Conservation (phyloP, 2,329 filamentous ascomycete genomes). For the Domatiomyces catenatus region DNA sequence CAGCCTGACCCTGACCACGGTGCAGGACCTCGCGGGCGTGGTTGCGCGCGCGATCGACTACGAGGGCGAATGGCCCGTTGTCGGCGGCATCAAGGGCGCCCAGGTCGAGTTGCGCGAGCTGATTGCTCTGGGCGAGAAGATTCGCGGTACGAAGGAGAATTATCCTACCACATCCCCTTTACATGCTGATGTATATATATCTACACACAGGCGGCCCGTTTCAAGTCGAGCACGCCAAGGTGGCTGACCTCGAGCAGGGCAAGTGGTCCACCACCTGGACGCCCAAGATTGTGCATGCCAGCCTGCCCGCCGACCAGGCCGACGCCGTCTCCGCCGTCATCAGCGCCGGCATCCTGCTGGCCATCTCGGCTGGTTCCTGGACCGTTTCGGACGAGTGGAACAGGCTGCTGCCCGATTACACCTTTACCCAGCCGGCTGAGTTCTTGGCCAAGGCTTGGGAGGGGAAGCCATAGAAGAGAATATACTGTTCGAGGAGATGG, state of each 20-base stretch:
- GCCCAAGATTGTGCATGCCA: constrained; percentile 18
- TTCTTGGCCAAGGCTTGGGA: constrained; percentile 19
- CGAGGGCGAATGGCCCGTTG: constrained; percentile 27
- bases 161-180: too few relatives aligned
- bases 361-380: constrained; percentile 13
- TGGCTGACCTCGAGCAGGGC: constrained; percentile 35
- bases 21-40: constrained; percentile 24
- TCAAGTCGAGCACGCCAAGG: constrained; percentile 28
- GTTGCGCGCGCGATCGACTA: constrained; percentile 27
- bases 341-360: constrained; percentile 17
- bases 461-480: constrained; percentile 12
- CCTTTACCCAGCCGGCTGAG: constrained; percentile 20
- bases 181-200: too few relatives aligned
- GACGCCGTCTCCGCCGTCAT: constrained; percentile 15
- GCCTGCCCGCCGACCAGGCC: constrained; percentile 18
- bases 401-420: constrained; percentile 22
- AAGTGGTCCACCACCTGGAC: constrained; percentile 18
- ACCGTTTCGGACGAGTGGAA: constrained; percentile 24
- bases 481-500: too few relatives aligned
- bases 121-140: constrained; percentile 22
- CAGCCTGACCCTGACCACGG: constrained; percentile 22
- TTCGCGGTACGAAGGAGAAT: constrained; percentile 23
- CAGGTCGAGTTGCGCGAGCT: constrained; percentile 20
- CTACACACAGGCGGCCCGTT: constrained; percentile 16
- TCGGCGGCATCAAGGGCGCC: constrained; percentile 27